Percentiles rank a stretch among this genome's conserved stretches.
These are phyloP conservation scores for Lepidopterella palustris DNA, from an alignment of 495 filamentous ascomycete genomes.

Conservation along the genomic window DNA sequence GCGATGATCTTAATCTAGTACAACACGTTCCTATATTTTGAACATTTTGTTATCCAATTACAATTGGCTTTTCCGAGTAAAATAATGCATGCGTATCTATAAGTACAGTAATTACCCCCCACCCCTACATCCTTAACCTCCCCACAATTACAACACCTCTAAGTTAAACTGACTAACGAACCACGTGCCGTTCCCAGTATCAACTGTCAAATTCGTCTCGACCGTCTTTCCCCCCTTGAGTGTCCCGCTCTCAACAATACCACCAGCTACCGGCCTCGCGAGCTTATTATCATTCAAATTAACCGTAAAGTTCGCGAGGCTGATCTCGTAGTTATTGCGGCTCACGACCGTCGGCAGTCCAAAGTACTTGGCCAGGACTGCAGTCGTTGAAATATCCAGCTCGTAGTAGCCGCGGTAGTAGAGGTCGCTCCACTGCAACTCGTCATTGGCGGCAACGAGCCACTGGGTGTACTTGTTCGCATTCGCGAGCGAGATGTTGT, in stretches of 20 bases:
- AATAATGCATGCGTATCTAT: too few relatives aligned
- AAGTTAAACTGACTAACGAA: conserved; percentile 24
- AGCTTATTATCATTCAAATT: conserved; percentile 49
- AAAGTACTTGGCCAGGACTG: conserved; percentile 47
- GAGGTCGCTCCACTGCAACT: conserved; percentile 62
- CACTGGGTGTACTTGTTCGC: conserved; percentile 40
- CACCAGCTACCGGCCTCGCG: conserved; percentile 40
- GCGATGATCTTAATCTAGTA: too few relatives aligned
- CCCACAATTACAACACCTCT: conserved; percentile 16
- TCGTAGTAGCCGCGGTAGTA: conserved; percentile 54
- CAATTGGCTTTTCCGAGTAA: too few relatives aligned
- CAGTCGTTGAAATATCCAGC: conserved; percentile 30
- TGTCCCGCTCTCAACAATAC: conserved; percentile 43
- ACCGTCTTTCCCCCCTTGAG: conserved; percentile 44
- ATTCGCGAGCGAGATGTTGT: conserved; percentile 41
- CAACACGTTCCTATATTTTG: too few relatives aligned
- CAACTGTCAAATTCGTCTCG: conserved; percentile 42
- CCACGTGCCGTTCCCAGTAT: conserved; percentile 26
- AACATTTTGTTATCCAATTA: too few relatives aligned
- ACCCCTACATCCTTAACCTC: too few relatives aligned
- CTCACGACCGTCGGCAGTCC: conserved; percentile 39
- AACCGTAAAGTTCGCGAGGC: conserved; percentile 56
- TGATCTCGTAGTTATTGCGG: conserved; percentile 44
- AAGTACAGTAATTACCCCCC: too few relatives aligned
- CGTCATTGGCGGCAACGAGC: conserved; percentile 46